A percentile compares a stretch with the other conserved stretches of the same genome.
Conservation (phyloP, 257 asterid genomes). For the Pogostemon cablin region DNA sequence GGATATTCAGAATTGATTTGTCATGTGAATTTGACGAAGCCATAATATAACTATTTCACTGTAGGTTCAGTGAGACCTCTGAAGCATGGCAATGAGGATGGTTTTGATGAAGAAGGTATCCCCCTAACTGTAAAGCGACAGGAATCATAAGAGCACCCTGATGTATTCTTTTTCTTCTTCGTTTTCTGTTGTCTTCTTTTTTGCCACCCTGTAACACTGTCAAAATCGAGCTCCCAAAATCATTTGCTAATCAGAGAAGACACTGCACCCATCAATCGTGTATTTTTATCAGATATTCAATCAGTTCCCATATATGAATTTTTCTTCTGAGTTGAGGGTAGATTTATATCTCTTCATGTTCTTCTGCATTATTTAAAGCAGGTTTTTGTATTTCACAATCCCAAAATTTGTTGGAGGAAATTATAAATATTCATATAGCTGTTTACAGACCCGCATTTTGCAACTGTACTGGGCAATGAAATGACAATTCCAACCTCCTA, state of each 20-base stretch:
- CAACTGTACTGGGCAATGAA: too few species aligned
- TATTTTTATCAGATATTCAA: slow-evolving; percentile 39
- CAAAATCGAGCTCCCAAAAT: slow-evolving; percentile 30
- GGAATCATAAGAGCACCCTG: slow-evolving; percentile 57
- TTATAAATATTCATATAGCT: too few species aligned
- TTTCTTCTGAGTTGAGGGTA: slow-evolving; percentile 15
- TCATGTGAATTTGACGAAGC: too few species aligned
- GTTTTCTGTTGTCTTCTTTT: neutral
- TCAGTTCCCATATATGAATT: slow-evolving; percentile 7
- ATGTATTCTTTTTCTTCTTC: slow-evolving; percentile 17
- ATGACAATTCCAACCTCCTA: too few species aligned
- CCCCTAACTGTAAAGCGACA: slow-evolving; percentile 68
- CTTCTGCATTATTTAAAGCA: too few species aligned
- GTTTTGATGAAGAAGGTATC: slow-evolving; percentile 74
- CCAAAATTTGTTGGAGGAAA: too few species aligned
- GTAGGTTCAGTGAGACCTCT: slow-evolving; percentile 57
- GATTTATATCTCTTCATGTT: neutral
- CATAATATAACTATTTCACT: neutral
- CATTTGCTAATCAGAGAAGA: slow-evolving; percentile 32
- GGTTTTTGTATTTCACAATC: too few species aligned
- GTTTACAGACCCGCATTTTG: too few species aligned
- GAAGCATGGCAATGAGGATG: slow-evolving; percentile 65
- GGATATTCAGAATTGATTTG: neutral
- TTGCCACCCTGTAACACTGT: slow-evolving; percentile 28
- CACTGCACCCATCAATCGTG: slow-evolving; percentile 47